Conservation (phyloP, 768 basidiomycete genomes). For the Leccinum uliginosum region DNA sequence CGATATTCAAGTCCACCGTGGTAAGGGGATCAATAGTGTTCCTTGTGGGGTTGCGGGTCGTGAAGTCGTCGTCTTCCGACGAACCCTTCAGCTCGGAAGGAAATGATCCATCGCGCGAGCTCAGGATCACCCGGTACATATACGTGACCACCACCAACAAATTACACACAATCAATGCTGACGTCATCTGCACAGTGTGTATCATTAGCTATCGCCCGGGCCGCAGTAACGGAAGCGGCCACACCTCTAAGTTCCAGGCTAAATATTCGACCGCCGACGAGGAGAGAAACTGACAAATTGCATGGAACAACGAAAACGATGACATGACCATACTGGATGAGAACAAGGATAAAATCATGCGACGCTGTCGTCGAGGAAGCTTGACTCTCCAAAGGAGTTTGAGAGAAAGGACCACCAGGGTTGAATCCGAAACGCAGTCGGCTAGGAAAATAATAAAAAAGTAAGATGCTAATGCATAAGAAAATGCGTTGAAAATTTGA, state of each 20-base stretch:
- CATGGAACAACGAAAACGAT: neutral
- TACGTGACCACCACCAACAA: constrained; percentile 14
- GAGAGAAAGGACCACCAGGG: neutral
- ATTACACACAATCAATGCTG: constrained; percentile 11
- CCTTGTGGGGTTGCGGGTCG: neutral
- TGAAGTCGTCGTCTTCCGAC: constrained; percentile 10
- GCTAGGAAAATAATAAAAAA: neutral
- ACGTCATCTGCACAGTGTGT: neutral
- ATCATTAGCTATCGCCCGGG: neutral
- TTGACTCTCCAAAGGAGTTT: constrained; percentile 12
- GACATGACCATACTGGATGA: constrained; percentile 9
- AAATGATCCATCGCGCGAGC: neutral
- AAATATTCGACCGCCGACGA: neutral
- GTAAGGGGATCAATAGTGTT: neutral
- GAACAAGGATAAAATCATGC: constrained; percentile 18
- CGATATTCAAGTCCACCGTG: constrained; percentile 5
- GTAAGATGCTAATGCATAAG: neutral
- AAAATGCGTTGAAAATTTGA: neutral
- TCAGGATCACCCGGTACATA: constrained; percentile 3
- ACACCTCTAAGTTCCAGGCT: neutral
- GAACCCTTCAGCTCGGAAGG: neutral
- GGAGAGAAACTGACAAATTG: neutral
- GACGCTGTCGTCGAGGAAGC: constrained; percentile 12
- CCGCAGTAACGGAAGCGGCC: neutral
- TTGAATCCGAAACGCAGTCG: neutral